Evolutionary conservation across 768 basidiomycete genomes (phyloP), one percentile per base, ranked within the genome.

Genomic region (Boletus sp.): DNA sequence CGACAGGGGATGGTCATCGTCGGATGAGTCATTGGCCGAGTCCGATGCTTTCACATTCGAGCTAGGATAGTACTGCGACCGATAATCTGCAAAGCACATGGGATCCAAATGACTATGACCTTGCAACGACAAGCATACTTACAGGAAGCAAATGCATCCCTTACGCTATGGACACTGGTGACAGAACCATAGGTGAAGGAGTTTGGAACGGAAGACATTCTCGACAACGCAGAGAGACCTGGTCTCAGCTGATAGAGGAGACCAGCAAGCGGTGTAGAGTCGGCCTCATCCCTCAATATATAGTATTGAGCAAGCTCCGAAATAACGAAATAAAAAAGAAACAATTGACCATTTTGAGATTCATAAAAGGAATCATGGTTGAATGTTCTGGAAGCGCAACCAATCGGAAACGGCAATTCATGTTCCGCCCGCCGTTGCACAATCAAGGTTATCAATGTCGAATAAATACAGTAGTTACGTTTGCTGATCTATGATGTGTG

Each of bases 41-140:
- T 82, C 79, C 7, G 77, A 74, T 4, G 80, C 75, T n/a, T 79
- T 79, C 28, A 86, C 78, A 33, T 79, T 77, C 8, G 84, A 83
- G 50, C 81, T 82, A 20, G 83, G 83, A 40, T 89, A 78, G 64
- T 81, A 86, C 65, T 89, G 87, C 8, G 86, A 76, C 32, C 89
- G 81, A 52, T 83, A 83, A 67, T 90, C 89, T 90, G 60, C 18
- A 57, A 55, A 53, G 18, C 24, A 56, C 11, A 49, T 59, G 30
- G 53, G 46, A 42, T 29, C n/a, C 37, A 30, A 61, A 52, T 9
- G 11, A 47, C 20, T 32, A 20, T 9, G 46, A 57, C 2, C 17
- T 29, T 40, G 46, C 28, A 4, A 37, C 14, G n/a, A 24, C 33
- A 7, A 37, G 11, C 37, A 18, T 18, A 71, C 80, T 67, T 61